Evolutionary conservation across 768 basidiomycete genomes (phyloP).

Genomic region (Pulveroboletus frians): DNA sequence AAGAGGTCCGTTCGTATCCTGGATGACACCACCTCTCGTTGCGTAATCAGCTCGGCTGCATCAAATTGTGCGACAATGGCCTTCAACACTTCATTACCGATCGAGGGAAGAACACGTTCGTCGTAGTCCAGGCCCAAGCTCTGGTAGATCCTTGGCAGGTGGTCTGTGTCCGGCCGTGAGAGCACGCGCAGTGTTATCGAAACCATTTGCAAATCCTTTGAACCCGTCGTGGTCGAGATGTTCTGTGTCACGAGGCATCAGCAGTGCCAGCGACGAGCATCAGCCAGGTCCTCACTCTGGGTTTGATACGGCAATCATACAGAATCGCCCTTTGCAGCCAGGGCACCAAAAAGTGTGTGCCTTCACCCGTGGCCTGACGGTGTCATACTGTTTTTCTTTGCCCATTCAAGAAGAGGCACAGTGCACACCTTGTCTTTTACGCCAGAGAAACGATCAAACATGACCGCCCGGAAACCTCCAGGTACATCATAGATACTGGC

Average conservation of each 20-base stretch:
- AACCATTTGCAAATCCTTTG: constrained; percentile 98
- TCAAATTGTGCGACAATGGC: constrained; percentile 98
- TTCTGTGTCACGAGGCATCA: constrained; percentile 49
- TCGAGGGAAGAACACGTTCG: constrained; percentile 94
- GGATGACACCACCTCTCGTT: constrained; percentile 94
- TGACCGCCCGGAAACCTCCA: constrained; percentile 89
- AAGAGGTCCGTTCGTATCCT: constrained; percentile 89
- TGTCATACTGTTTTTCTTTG: too few relatives aligned
- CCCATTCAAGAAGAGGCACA: too few relatives aligned
- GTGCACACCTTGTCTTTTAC: constrained; percentile 68
- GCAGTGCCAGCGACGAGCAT: background rate
- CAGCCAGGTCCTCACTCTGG: constrained; percentile 55
- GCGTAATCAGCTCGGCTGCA: constrained; percentile 93
- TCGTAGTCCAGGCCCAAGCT: constrained; percentile 94
- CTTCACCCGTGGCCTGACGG: constrained; percentile 77
- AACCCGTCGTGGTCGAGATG: constrained; percentile 97
- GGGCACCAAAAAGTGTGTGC: constrained; percentile 93
- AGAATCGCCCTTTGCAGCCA: constrained; percentile 95
- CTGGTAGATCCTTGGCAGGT: constrained; percentile 92
- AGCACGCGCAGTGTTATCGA: constrained; percentile 94
- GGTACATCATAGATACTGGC: constrained; percentile 72
- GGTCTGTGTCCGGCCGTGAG: constrained; percentile 83
- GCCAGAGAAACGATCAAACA: constrained; percentile 96
- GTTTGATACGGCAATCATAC: constrained; percentile 97
- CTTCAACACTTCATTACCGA: constrained; percentile 97